Conservation (phyloP, 1,284 basidiomycete species). For the Tylopilus orsonianus region DNA sequence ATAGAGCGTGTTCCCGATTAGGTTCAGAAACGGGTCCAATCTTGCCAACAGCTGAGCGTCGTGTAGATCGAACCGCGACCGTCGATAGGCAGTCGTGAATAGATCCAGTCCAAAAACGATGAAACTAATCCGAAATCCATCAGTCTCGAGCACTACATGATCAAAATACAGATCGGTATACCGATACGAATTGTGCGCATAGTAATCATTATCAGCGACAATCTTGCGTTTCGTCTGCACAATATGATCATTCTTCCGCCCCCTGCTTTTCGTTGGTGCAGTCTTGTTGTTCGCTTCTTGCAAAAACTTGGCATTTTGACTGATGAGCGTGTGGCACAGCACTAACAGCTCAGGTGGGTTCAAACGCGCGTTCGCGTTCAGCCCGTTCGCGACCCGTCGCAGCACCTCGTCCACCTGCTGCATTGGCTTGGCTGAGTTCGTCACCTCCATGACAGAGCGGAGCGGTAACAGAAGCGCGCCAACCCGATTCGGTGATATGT, state of each 20-base stretch:
- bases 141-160: constrained; percentile 7
- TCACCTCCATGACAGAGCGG: constrained; percentile 84
- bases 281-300: constrained; percentile 50
- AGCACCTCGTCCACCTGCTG: constrained; percentile 88
- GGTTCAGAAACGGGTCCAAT: constrained; percentile 83
- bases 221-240: constrained; percentile 78
- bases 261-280: constrained; percentile 34
- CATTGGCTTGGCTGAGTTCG: constrained; percentile 82
- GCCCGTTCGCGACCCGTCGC: constrained; percentile 77
- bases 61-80: constrained; percentile 84
- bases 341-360: constrained; percentile 72
- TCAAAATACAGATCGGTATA: constrained; percentile 33
- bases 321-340: constrained; percentile 89
- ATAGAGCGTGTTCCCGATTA: constrained; percentile 93
- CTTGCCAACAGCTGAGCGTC: constrained; percentile 72
- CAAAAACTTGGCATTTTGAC: constrained; percentile 85
- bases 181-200: constrained; percentile 83
- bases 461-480: constrained; percentile 79
- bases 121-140: constrained; percentile 61
- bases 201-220: constrained; percentile 64
- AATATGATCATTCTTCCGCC: constrained; percentile 57
- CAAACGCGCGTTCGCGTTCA: constrained; percentile 83
- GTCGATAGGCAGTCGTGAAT: constrained; percentile 84
- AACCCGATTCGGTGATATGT: constrained; percentile 75
- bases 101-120: constrained; percentile 92